Conservation (phyloP, 495 filamentous ascomycete genomes). For the Penicillium taxi region DNA sequence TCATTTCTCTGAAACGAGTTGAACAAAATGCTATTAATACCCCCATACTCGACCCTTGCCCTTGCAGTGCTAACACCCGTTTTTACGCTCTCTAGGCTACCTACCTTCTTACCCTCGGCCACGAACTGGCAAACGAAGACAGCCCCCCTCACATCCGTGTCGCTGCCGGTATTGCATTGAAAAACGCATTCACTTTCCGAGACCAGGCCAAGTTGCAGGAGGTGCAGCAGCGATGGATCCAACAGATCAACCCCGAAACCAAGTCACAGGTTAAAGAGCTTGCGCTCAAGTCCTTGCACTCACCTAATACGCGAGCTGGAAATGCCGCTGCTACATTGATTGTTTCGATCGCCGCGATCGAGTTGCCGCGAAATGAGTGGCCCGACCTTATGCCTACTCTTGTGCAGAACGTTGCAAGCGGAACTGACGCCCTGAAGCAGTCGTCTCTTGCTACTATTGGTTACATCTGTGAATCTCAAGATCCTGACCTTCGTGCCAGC, state of each 20-base stretch:
- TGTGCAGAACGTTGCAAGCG: constrained; percentile 84
- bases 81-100: constrained; percentile 50
- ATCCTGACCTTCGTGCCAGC: constrained; percentile 73
- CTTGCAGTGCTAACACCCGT: constrained; percentile 4
- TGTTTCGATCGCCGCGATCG: constrained; percentile 87
- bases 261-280: constrained; percentile 84
- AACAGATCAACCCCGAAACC: constrained; percentile 64
- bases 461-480: constrained; percentile 95
- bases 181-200: constrained; percentile 92
- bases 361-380: constrained; percentile 90
- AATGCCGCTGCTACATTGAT: constrained; percentile 90
- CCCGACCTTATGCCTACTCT: constrained; percentile 83
- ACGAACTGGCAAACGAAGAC: constrained; percentile 87
- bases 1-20: too few species aligned
- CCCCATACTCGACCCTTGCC: too few species aligned
- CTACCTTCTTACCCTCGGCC: constrained; percentile 84
- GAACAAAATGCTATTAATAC: constrained; percentile 2
- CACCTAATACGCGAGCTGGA: constrained; percentile 74
- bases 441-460: constrained; percentile 88
- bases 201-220: constrained; percentile 78
- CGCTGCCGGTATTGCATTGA: constrained; percentile 90
- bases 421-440: constrained; percentile 81
- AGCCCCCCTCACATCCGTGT: constrained; percentile 75
- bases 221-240: constrained; percentile 84
- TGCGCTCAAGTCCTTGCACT: constrained; percentile 72